Evolutionary conservation across 129 eudicot genomes (phyloP), one percentile per base, ranked within the genome.

Genomic region (Solidago caesia): DNA sequence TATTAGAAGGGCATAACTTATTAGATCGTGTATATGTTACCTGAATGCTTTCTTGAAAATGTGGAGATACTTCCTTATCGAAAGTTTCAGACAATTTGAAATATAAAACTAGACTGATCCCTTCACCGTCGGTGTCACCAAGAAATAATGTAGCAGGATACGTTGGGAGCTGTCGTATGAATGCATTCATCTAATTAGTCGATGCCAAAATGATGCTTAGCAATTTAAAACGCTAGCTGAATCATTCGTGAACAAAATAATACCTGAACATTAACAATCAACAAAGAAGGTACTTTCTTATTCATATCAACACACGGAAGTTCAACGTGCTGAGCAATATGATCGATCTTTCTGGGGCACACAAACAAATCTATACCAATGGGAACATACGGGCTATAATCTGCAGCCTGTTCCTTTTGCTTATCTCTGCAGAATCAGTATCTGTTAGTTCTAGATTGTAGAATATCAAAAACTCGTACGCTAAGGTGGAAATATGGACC

Each of bases 191-290:
- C 51, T 13, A 43, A 10, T 56, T 21, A 49, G 71, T 33, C 39
- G 1, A 33, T 33, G 39, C 39, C 8, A 62, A 74, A 46, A 12
- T 6, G 10, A 6, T 64, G 58, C n/a, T 5, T 5, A 45, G 14
- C 43, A 16, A 21, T 8, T 46, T 16, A 25, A 6, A 44, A 0
- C 15, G 13, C 33, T 48, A 0, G 46, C 21, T 5, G 14, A 7
- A 33, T 33, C 39, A 33, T 33, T 33, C 39, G 39, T 1, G 10
- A 68, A 5, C 45, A 47, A 68, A 45, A 16, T 21, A 44, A 43
- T 76, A 92, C 98, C 98, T 92, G 98, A 9, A 92, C 78, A 80
- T 89, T 92, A 33, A 92, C 91, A 73, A 92, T 85, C 25, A 92
- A 81, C 14, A 92, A 57, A 1, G 95, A 77, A 47, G 96, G 98